A percentile compares a stretch with the other conserved stretches of the same genome.
Evolutionary conservation across 2,329 filamentous ascomycete species (phyloP).

Genomic region (Calycina herbarum): DNA sequence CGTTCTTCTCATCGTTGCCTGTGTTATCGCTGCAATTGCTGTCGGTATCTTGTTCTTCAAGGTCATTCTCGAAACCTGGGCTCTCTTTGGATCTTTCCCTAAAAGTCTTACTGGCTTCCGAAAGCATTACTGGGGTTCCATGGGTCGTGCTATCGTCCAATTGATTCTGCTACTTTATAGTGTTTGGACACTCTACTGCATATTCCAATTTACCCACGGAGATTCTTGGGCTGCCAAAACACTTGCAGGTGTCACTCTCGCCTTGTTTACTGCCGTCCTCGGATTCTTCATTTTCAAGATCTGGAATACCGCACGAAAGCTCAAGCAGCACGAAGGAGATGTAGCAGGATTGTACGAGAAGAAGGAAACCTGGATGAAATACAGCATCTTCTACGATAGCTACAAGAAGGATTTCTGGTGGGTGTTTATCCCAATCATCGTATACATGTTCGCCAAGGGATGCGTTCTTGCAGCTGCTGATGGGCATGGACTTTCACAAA

Average conservation of each 20-base stretch:
- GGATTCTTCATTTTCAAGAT: conserved; percentile 84
- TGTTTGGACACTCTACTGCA: conserved; percentile 91
- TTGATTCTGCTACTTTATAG: conserved; percentile 91
- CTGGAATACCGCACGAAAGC: conserved; percentile 69
- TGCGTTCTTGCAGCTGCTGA: conserved; percentile 81
- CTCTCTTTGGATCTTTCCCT: conserved; percentile 85
- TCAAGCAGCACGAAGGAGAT: conserved; percentile 76
- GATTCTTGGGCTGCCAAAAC: conserved; percentile 92
- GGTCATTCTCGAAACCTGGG: conserved; percentile 87
- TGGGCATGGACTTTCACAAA: conserved; percentile 81
- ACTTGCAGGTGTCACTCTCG: conserved; percentile 79
- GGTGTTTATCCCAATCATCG: conserved; percentile 85
- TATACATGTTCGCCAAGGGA: conserved; percentile 90
- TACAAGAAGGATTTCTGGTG: conserved; percentile 97
- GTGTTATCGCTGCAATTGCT: conserved; percentile 79
- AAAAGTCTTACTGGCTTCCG: conserved; percentile 79
- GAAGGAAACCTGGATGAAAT: conserved; percentile 89
- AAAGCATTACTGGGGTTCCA: conserved; percentile 92
- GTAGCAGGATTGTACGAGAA: conserved; percentile 75
- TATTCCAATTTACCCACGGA: conserved; percentile 91
- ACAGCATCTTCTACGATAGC: conserved; percentile 94
- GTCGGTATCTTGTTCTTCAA: conserved; percentile 88
- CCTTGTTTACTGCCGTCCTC: conserved; percentile 77
- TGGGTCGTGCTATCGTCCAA: conserved; percentile 85
- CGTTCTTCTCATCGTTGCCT: conserved; percentile 82